Evolutionary conservation across 2,329 filamentous ascomycete genomes (phyloP), one percentile per base, ranked within the genome.

Genomic region (Emericellopsis cladophorae): DNA sequence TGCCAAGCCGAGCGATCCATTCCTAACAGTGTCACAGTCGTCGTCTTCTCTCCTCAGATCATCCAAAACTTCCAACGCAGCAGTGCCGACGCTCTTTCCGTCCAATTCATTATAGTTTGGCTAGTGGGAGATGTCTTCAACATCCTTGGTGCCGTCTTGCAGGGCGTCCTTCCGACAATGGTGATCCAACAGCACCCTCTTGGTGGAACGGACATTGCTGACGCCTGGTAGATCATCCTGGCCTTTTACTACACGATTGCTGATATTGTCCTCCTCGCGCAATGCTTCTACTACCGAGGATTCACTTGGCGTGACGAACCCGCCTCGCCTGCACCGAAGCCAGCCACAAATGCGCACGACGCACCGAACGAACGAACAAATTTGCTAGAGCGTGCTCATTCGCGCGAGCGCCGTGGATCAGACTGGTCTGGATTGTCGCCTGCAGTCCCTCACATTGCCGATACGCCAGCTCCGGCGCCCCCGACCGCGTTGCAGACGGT

Each of bases 1-100:
- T 31, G 22, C 22, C 16, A 23, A 29, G 12, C 9, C 26, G 26
- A 29, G 26, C 3, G 3, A 9, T 29, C 26, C 26, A 12, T 29
- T 29, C 26, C 26, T 29, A 29, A 29, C 26, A 29, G 26, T 29
- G 6, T 12, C 24, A 35, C 43, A 65, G 84, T 96, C 43, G 86
- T 96, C 31, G 92, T 98, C 43, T 98, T 95, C 66, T 92, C 87
- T 1, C 92, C 92, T 2, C 92, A 98, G 52, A 95, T 98, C 51
- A 81, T 95, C 51, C 87, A 95, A 55, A 95, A 95, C 57, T 95
- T 95, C 65, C 81, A 80, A 47, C 77, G 88, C 42, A 68, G 76
- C 49, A 93, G 84, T 33, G 86, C 88, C 43, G 87, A 95, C 57
- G 90, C 88, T 3, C 71, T 96, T 1, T 94, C 86, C 0, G 75